Base-by-base conservation (phyloP, 2,329 filamentous ascomycete species). In the Cladosporium sp. region DNA sequence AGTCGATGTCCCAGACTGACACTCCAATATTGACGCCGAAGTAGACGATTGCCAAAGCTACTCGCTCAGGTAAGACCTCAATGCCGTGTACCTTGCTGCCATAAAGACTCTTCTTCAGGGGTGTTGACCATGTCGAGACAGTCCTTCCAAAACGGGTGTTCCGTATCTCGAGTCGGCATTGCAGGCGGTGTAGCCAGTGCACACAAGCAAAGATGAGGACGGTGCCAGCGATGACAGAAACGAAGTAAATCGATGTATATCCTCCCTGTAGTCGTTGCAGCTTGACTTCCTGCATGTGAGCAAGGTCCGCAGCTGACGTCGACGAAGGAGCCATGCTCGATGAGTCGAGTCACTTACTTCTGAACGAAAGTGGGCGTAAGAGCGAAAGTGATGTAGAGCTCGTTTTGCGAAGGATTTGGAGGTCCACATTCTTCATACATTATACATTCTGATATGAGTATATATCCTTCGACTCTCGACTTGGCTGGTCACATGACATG, bases 211-310 rank as follows among this genome's bases (percentile, higher is more conserved):
- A 71, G 14, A 66, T 2, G 14, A 62, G 58, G 4, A 72, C 63
- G 23, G 70, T 43, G 18, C 46, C 61, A 25, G 25, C 59, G 23
- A 69, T 67, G 2, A 66, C 67, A 21, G 58, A 36, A 10, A 43
- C 70, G 49, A 67, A 72, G 62, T 68, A 69, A 18, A 53, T 62
- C 36, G 66, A 46, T 53, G 58, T 57, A 13, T 63, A 32, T 46
- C 66, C 69, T 39, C 63, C 63, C 43, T 58, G 54, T 16, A 51
- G 30, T 16, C 54, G 54, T 39, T 65, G 63, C 30, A 39, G 25
- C 13, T 59, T 36, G 43, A 65, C 63, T 46, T 63, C 60, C 28
- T 54, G 48, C 53, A 63, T 28, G 53, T 65, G 21, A 61, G 66
- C 64, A 23, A 48, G 39, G 46, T 53, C 48, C 34, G 59, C 23